Conservation (phyloP, 805 yeast genomes). For the Teunomyces stri region DNA sequence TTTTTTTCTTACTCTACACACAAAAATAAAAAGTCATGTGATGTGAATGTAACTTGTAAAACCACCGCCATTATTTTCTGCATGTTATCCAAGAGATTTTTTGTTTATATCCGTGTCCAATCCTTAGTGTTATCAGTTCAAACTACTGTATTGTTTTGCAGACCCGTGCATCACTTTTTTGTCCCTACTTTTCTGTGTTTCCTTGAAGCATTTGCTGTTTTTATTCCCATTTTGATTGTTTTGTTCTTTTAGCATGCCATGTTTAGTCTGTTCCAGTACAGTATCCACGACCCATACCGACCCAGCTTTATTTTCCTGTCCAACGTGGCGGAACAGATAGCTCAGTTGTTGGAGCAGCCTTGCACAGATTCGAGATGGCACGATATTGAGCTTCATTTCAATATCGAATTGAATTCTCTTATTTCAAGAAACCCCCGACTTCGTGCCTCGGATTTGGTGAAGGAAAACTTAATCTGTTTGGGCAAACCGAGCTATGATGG, state of each 20-base stretch:
- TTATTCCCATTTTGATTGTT: not conserved
- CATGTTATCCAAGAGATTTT: no score
- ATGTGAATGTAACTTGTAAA: no score
- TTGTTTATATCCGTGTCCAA: no score
- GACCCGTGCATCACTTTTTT: no score
- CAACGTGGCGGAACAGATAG: conserved; percentile 28
- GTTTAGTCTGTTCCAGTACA: conserved; percentile 5
- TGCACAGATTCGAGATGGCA: not conserved
- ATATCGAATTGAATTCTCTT: conserved; percentile 35
- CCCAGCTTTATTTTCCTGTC: conserved; percentile 41
- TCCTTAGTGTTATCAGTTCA: no score
- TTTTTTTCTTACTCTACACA: no score
- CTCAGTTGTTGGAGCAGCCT: not conserved
- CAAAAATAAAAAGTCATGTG: no score
- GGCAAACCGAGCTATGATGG: conserved; percentile 9
- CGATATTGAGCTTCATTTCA: conserved; percentile 13
- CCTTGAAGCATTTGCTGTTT: not conserved
- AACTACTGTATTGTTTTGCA: no score
- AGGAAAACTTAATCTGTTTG: conserved; percentile 31
- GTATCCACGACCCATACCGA: conserved; percentile 24
- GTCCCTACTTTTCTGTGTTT: not conserved
- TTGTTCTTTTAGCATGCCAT: not conserved
- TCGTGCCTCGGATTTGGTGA: conserved; percentile 32
- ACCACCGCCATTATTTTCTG: no score
- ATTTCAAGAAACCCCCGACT: conserved; percentile 27